These are phyloP conservation scores for Eucalyptus pauciflora DNA, from an alignment of 345 rosid genomes.

Conservation along the genomic window DNA sequence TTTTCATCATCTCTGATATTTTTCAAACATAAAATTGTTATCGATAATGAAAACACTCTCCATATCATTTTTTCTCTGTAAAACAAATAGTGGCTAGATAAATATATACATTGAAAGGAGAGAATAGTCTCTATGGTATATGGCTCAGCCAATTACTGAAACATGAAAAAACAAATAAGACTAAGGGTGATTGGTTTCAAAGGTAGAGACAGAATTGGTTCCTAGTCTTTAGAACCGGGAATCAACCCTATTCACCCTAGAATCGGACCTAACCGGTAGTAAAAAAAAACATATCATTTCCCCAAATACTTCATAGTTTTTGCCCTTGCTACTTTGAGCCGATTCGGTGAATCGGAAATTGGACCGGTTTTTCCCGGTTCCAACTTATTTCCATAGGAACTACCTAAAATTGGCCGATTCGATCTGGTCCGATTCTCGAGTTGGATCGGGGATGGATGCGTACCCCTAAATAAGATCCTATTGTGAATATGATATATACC, in stretches of 20 bases:
- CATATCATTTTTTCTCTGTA: fast-evolving
- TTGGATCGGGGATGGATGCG: not conserved
- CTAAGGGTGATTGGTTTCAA: not conserved
- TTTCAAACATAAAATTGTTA: not conserved
- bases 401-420: fast-evolving
- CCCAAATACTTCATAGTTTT: not conserved
- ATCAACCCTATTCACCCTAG: not conserved
- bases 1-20: not conserved
- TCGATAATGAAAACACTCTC: not conserved
- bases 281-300: not conserved
- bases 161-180: not conserved
- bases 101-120: not conserved
- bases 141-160: not conserved
- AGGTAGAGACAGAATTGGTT: fast-evolving
- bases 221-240: fast-evolving
- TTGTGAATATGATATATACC: not conserved
- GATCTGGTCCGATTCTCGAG: fast-evolving
- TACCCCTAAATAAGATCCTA: not conserved
- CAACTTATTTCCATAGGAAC: not conserved
- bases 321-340: not conserved
- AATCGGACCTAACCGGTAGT: fast-evolving
- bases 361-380: not conserved
- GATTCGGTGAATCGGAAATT: not conserved
- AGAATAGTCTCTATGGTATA: not conserved
- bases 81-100: not conserved